Conservation (phyloP, 176 grass and related monocot genomes). For the sorghum (Sorghum bicolor) region Sorghum_bicolor_NCBIv3 NC_012873.2:62746001-62746500, state of each 20-base stretch:
- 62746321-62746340: neutral
- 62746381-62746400: neutral
- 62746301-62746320: neutral
- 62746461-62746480: neutral
- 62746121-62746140: neutral
- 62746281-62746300: slow-evolving; percentile 17
- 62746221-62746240: neutral
- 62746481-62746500: neutral
- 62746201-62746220: neutral
- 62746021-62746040: neutral
- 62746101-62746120: neutral
- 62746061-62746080: slow-evolving; percentile 42
- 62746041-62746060: slow-evolving; percentile 31
- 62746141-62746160: neutral
- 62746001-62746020: slow-evolving; percentile 27
- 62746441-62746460: neutral
- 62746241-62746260: neutral
- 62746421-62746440: neutral
- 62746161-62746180: neutral
- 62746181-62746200: neutral
- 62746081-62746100: neutral
- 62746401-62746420: neutral
- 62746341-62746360: neutral
- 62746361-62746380: too few species aligned
- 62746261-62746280: neutral